These are phyloP conservation scores for Mortierella sp. DNA, from an alignment of 371 early-diverging fungal species.

Conservation along the genomic window DNA sequence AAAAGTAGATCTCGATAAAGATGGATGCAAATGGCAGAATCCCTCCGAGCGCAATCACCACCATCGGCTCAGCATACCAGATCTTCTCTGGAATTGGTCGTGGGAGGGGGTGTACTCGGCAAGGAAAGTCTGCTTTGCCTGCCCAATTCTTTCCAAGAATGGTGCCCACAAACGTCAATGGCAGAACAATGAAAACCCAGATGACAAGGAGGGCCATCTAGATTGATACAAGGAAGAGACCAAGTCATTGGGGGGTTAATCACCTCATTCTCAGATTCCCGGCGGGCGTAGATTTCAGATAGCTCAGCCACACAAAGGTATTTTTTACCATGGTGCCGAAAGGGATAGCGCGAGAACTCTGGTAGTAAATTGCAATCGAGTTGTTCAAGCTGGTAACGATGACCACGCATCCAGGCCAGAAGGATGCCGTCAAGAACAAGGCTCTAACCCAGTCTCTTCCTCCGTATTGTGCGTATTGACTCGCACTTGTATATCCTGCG, in stretches of 20 bases:
- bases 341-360: constrained; percentile 82
- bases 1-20: constrained; percentile 89
- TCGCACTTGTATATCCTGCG: constrained; percentile 76
- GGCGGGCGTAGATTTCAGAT: too few relatives aligned
- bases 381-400: constrained; percentile 74
- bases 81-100: constrained; percentile 82
- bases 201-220: constrained; percentile 72
- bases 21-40: constrained; percentile 86
- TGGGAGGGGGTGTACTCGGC: constrained; percentile 86
- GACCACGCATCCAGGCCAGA: constrained; percentile 77
- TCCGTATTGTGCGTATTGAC: constrained; percentile 77
- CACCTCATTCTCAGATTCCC: too few relatives aligned
- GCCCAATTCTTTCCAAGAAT: constrained; percentile 80
- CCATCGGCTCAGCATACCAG: constrained; percentile 75
- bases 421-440: constrained; percentile 74
- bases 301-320: not conserved
- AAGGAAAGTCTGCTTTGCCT: constrained; percentile 75
- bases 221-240: not conserved
- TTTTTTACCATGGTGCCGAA: constrained; percentile 73
- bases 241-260: not conserved
- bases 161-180: constrained; percentile 78
- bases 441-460: constrained; percentile 80
- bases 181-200: constrained; percentile 82
- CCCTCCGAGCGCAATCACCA: constrained; percentile 74
- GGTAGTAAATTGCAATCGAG: constrained; percentile 78